Percentiles rank a stretch among this genome's conserved stretches.
Evolutionary conservation across 768 basidiomycete genomes (phyloP).

Genomic region (Serendipita indica): DNA sequence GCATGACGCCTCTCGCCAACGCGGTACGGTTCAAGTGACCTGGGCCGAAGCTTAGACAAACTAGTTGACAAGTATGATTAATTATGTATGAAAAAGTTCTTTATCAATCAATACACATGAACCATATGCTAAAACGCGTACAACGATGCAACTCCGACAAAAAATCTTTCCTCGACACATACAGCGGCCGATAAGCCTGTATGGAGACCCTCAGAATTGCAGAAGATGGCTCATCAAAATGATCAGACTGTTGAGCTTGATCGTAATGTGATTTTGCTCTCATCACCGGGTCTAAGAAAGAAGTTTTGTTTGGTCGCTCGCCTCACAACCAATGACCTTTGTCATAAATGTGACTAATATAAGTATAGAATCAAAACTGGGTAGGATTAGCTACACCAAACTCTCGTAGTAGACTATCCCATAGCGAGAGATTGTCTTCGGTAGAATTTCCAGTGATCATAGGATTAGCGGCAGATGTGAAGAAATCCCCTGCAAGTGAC

Average conservation of each 20-base stretch:
- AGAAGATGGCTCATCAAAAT: conserved; percentile 3
- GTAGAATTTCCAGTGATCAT: too few species aligned
- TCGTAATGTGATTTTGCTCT: conserved; percentile 8
- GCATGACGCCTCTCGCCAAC: neutral
- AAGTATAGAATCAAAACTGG: neutral
- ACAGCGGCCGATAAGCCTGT: neutral
- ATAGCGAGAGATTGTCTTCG: too few species aligned
- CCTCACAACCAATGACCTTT: neutral
- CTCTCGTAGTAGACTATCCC: neutral
- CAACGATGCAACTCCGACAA: too few species aligned
- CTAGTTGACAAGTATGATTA: neutral
- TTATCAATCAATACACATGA: neutral
- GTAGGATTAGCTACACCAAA: neutral
- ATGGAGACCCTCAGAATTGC: conserved; percentile 9
- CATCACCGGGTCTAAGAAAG: conserved; percentile 9
- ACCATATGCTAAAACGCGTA: too few species aligned
- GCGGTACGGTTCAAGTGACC: neutral
- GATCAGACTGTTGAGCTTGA: conserved; percentile 10
- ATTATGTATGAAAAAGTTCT: neutral
- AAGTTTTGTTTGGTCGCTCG: neutral
- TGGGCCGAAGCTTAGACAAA: neutral
- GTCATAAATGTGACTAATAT: neutral
- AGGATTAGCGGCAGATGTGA: too few species aligned
- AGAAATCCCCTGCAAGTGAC: too few species aligned
- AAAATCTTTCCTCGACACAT: neutral